These are phyloP conservation scores for Ophiostoma tasmaniense DNA, from an alignment of 2,329 filamentous ascomycete genomes.

Conservation along the genomic window DNA sequence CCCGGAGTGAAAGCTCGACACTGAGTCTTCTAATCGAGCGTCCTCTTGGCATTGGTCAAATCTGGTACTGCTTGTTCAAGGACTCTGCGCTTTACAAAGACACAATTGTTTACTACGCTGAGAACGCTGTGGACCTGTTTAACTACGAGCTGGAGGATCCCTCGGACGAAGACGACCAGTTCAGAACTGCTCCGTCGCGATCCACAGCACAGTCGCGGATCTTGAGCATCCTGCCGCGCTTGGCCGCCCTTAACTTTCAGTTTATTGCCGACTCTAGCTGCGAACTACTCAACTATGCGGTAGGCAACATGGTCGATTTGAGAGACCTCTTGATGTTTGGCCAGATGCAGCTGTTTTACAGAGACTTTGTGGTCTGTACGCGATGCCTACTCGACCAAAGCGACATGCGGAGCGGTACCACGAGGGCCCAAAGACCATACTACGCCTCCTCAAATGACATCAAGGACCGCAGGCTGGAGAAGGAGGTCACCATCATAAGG, in stretches of 20 bases:
- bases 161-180: background rate
- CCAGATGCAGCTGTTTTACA: conserved; percentile 26
- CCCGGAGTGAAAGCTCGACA: background rate
- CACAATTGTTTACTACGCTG: background rate
- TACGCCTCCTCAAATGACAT: background rate
- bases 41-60: background rate
- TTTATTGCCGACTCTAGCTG: conserved; percentile 25
- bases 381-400: background rate
- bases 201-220: conserved; percentile 43
- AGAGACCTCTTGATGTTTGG: conserved; percentile 43
- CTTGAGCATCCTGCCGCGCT: conserved; percentile 42
- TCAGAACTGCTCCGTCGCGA: background rate
- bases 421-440: background rate
- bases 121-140: background rate
- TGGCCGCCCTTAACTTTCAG: conserved; percentile 39
- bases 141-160: background rate
- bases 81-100: background rate
- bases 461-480: background rate
- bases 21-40: background rate
- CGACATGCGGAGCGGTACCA: background rate
- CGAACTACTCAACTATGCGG: conserved; percentile 42
- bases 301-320: conserved; percentile 43
- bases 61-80: background rate
- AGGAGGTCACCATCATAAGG: conserved; percentile 37
- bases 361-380: background rate